phyloP scores from a whole-genome alignment of 1,139 yeast species.

The Nematodospora anomalae region DNA sequence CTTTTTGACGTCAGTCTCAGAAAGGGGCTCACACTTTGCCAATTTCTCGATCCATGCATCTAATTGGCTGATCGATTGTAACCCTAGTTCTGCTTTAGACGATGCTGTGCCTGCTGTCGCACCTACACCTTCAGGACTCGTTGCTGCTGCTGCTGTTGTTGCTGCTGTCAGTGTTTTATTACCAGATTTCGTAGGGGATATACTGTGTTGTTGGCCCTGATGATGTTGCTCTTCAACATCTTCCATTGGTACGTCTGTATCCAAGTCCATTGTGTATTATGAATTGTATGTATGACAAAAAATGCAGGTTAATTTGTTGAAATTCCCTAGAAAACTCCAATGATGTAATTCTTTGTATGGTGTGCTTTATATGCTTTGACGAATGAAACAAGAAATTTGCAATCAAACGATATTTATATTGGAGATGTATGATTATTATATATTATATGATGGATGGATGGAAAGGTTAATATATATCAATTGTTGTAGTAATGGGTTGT shows the following conservation, averaged over 20 bases:
- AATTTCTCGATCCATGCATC: conserved; percentile 88
- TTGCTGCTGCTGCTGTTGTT: conserved; percentile 8
- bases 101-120: background rate
- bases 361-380: no score
- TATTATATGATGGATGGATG: background rate
- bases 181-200: conserved; percentile 4
- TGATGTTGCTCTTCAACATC: conserved; percentile 54
- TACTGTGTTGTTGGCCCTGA: conserved; percentile 16
- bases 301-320: background rate
- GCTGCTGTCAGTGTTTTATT: conserved; percentile 3
- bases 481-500: background rate
- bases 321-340: background rate
- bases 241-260: conserved; percentile 71
- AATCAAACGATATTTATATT: no score
- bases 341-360: background rate
- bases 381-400: no score
- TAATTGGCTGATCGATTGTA: conserved; percentile 54
- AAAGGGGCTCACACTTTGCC: conserved; percentile 75
- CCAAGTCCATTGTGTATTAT: conserved; percentile 53
- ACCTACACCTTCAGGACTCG: conserved; percentile 1
- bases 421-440: no score
- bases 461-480: no score
- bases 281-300: background rate
- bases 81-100: conserved; percentile 12
- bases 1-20: conserved; percentile 78